phyloP scores from a whole-genome alignment of 805 yeast species.

The Schizosaccharomyces octosporus region DNA sequence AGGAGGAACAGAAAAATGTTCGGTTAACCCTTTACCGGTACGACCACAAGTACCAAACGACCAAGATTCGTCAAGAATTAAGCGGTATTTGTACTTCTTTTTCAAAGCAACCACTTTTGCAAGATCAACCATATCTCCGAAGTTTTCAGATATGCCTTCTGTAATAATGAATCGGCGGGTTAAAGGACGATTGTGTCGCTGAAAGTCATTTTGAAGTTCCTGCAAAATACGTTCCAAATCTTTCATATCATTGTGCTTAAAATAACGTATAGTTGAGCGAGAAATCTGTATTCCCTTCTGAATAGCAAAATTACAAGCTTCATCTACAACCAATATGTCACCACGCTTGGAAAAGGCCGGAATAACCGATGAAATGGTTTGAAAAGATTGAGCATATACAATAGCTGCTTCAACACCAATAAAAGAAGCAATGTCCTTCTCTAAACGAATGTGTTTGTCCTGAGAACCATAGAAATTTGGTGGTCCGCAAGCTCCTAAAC shows the following conservation, averaged over 20 bases:
- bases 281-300: constrained; percentile 77
- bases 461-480: constrained; percentile 93
- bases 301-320: constrained; percentile 44
- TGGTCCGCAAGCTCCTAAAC: constrained; percentile 97
- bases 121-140: constrained; percentile 59
- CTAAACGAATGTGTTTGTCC: constrained; percentile 48
- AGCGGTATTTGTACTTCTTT: constrained; percentile 57
- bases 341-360: constrained; percentile 92
- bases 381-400: constrained; percentile 78
- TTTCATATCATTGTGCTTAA: constrained; percentile 67
- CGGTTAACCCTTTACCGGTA: constrained; percentile 68
- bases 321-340: constrained; percentile 71
- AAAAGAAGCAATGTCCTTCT: constrained; percentile 47
- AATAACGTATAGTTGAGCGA: constrained; percentile 50
- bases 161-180: constrained; percentile 77
- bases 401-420: constrained; percentile 59
- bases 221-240: constrained; percentile 47
- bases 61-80: constrained; percentile 66
- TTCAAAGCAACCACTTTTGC: constrained; percentile 33
- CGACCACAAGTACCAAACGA: constrained; percentile 71
- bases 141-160: constrained; percentile 63
- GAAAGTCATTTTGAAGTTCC: constrained; percentile 13
- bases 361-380: constrained; percentile 63
- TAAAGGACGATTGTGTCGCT: constrained; percentile 35
- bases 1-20: constrained; percentile 44